Evolutionary conservation across 1,139 yeast genomes (phyloP), one percentile per base, ranked within the genome.

Genomic region (Scheffersomyces illinoinensis): DNA sequence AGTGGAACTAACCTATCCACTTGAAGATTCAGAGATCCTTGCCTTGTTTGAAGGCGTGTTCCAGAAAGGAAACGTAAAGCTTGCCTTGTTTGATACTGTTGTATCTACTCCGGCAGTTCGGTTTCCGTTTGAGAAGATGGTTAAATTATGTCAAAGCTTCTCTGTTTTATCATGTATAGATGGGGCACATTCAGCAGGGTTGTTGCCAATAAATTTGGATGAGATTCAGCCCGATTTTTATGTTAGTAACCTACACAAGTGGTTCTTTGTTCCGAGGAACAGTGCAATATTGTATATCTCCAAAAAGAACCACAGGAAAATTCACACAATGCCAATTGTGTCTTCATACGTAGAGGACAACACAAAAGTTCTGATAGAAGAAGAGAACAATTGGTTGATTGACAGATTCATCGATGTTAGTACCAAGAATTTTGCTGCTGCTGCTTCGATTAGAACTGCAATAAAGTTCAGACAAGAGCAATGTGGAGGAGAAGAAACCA

Each of bases 161-260:
- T 71, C 73, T 10, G 83, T 85, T 6, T 64, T 87, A 53, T 85
- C 91, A 3, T 71, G 87, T 50, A 79, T 90, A 33, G 96, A 90
- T 68, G 95, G 89, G 14, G 93, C 95, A 2, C 95, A 90, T 69
- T 84, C 87, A 0, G 77, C 85, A 48, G 95, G 95, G 0, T 72
- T 85, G 56, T 66, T 86, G 10, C 82, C 83, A 2, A 63, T 88
- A 26, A 77, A 84, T 58, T 68, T 88, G 55, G 65, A 68, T 0
- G 66, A 68, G 1, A 72, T 84, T 21, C 68, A 78, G 56, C 91
- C 93, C 0, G 93, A 88, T 66, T 89, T 87, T 67, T 84, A 80
- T 66, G 80, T 84, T 18, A 75, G 89, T 50, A 89, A 89, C 66
- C 74, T 88, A 46, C 93, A 90, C 76, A 90, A 90, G 68, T 89